These are phyloP conservation scores for Byssoonygena ceratinophila DNA, from an alignment of 2,329 filamentous ascomycete species.

Conservation along the genomic window DNA sequence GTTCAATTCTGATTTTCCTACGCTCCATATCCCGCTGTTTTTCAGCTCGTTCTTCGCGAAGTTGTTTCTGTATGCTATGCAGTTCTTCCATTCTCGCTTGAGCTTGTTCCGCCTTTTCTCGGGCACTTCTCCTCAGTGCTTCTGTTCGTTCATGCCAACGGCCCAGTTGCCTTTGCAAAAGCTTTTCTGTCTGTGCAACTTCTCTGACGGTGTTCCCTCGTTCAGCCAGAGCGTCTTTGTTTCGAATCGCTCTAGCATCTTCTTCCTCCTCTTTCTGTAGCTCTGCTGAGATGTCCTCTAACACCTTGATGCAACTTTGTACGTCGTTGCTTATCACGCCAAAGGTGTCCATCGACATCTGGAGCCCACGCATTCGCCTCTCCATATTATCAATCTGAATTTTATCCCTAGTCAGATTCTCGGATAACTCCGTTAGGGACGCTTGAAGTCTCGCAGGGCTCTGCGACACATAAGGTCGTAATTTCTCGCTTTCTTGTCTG, in stretches of 20 bases:
- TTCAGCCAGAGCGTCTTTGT: conserved; percentile 78
- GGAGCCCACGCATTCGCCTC: conserved; percentile 72
- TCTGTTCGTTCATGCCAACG: conserved; percentile 84
- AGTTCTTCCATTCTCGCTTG: conserved; percentile 87
- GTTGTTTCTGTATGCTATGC: conserved; percentile 62
- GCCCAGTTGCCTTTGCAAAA: conserved; percentile 71
- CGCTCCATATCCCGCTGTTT: conserved; percentile 89
- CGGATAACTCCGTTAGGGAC: conserved; percentile 68
- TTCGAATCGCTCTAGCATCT: conserved; percentile 63
- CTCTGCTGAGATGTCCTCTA: conserved; percentile 79
- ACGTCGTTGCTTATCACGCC: conserved; percentile 74
- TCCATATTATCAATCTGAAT: conserved; percentile 79
- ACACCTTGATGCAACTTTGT: conserved; percentile 72
- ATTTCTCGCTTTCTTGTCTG: conserved; percentile 75
- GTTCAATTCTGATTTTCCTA: conserved; percentile 84
- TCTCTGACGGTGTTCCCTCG: conserved; percentile 81
- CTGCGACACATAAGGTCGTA: conserved; percentile 84
- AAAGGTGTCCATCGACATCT: conserved; percentile 87
- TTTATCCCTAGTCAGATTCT: conserved; percentile 67
- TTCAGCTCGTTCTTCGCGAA: conserved; percentile 74
- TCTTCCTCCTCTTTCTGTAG: conserved; percentile 87
- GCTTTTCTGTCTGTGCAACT: conserved; percentile 75
- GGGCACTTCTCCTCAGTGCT: conserved; percentile 67
- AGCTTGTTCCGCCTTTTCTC: conserved; percentile 68
- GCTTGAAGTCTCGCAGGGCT: conserved; percentile 75